phyloP scores from a whole-genome alignment of 1,139 yeast species.

The Taphrina populina region DNA sequence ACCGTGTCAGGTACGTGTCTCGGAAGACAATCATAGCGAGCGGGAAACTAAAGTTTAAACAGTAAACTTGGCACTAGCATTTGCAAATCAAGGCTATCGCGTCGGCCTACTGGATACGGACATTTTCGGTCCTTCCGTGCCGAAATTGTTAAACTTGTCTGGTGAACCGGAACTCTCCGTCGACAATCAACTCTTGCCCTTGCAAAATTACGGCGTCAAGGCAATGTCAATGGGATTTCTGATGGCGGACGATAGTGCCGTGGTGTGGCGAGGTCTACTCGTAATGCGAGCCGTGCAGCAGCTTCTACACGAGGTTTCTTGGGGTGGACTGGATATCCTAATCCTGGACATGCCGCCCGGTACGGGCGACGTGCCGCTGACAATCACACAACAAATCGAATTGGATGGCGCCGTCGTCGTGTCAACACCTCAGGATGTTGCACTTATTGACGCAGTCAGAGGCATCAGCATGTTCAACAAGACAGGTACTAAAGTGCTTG shows the following conservation, averaged over 20 bases:
- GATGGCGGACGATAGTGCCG: conserved; percentile 64
- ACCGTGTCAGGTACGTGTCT: conserved; percentile 47
- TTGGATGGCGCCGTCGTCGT: conserved; percentile 80
- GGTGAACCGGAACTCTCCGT: conserved; percentile 63
- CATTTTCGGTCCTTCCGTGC: conserved; percentile 80
- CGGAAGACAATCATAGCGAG: neutral
- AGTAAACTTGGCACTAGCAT: conserved; percentile 65
- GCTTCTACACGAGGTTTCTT: conserved; percentile 72
- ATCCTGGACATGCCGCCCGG: conserved; percentile 91
- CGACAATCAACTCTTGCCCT: conserved; percentile 62
- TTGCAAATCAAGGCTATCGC: conserved; percentile 56
- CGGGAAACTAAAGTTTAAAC: conserved; percentile 36
- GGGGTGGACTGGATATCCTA: conserved; percentile 67
- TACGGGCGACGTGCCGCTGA: conserved; percentile 83
- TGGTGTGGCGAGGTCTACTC: conserved; percentile 85
- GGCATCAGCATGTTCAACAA: conserved; percentile 78
- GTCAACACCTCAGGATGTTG: conserved; percentile 84
- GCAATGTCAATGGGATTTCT: conserved; percentile 91
- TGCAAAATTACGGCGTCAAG: conserved; percentile 73
- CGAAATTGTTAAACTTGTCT: conserved; percentile 60
- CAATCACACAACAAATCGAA: conserved; percentile 72
- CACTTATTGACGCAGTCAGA: conserved; percentile 74
- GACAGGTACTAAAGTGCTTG: conserved; percentile 69
- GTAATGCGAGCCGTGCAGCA: conserved; percentile 87
- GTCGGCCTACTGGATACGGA: conserved; percentile 79